Conservation (phyloP, 176 grass and related monocot genomes). For the Carex scoparia region DNA sequence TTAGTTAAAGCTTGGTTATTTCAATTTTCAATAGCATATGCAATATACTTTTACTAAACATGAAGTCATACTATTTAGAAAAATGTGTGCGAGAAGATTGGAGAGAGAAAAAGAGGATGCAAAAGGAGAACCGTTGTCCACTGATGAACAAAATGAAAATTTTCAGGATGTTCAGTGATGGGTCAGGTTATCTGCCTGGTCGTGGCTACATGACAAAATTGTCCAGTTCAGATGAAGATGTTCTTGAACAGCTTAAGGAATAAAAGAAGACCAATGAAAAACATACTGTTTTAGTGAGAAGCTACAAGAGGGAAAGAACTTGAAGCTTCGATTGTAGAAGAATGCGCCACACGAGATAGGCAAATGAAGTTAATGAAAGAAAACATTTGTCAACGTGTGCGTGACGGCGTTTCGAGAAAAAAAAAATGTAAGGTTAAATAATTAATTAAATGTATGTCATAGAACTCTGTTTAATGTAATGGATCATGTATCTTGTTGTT, state of each 20-base stretch:
- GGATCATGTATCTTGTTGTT: no score
- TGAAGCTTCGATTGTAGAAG: not conserved
- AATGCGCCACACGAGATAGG: not conserved
- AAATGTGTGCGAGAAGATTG: not conserved
- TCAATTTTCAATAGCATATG: no score
- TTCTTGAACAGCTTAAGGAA: not conserved
- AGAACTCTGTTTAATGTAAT: no score
- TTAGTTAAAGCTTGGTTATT: no score
- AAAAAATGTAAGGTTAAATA: not conserved
- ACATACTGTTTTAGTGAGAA: not conserved
- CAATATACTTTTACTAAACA: no score
- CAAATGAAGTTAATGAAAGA: not conserved
- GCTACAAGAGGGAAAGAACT: not conserved
- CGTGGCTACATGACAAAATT: not conserved
- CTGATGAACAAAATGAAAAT: not conserved
- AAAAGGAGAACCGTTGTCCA: not conserved
- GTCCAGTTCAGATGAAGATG: not conserved
- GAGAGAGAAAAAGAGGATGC: not conserved
- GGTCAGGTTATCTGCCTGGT: not conserved
- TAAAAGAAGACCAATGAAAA: not conserved
- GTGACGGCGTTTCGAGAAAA: not conserved
- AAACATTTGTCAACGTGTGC: not conserved
- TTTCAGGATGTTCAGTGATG: not conserved
- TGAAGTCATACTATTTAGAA: not conserved
- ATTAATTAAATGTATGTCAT: not conserved